Evolutionary conservation across 257 asterid species (phyloP).

Genomic region (Solanum medicagineum): DNA sequence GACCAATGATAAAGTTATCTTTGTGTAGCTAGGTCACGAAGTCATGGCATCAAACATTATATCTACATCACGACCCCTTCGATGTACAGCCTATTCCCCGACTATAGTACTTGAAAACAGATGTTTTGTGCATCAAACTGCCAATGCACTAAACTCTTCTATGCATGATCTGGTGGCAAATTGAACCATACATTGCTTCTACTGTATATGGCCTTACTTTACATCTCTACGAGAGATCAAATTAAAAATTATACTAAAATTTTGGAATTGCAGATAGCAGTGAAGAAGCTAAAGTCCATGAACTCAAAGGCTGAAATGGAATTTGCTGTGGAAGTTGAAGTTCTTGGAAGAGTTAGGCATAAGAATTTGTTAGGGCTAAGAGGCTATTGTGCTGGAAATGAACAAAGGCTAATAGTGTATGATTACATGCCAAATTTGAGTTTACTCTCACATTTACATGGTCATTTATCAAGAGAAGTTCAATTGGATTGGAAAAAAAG

Average conservation of each 20-base stretch:
- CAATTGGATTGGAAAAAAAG: conserved; percentile 68
- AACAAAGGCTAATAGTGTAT: conserved; percentile 66
- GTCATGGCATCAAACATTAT: not conserved
- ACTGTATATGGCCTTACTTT: not conserved
- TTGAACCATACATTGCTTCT: not conserved
- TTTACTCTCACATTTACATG: conserved; percentile 69
- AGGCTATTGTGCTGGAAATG: conserved; percentile 67
- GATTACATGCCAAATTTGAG: conserved; percentile 91
- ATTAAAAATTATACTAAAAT: not conserved
- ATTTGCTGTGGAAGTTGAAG: conserved; percentile 82
- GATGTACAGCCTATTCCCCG: not conserved
- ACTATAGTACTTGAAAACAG: rapidly evolving
- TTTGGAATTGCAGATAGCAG: conserved; percentile 45
- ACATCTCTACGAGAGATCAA: not conserved
- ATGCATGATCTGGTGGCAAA: not conserved
- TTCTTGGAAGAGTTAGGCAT: conserved; percentile 76
- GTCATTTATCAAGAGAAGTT: conserved; percentile 50
- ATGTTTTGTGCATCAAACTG: not conserved
- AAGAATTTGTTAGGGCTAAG: conserved; percentile 65
- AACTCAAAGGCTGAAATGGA: conserved; percentile 87
- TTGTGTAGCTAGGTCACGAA: not conserved
- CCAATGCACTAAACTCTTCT: not conserved
- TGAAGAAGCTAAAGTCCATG: conserved; percentile 73
- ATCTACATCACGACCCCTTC: not conserved
- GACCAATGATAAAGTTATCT: not conserved